Evolutionary conservation across 2,329 filamentous ascomycete species (phyloP).

Genomic region (Paecilomyces dactylethromorphus): DNA sequence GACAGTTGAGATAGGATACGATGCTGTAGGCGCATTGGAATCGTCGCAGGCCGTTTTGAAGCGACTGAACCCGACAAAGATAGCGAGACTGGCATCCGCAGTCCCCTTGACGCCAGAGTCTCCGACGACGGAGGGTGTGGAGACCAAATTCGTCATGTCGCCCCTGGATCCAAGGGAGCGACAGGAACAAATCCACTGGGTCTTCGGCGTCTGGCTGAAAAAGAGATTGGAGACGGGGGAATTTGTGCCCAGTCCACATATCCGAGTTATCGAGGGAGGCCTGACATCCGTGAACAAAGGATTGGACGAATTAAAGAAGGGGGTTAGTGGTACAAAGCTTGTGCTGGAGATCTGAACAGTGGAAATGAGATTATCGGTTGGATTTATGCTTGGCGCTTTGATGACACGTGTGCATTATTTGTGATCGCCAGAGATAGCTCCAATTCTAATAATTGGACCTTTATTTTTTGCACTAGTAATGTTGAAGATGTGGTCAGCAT

Average conservation of each 20-base stretch:
- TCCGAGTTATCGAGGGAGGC: constrained; percentile 13
- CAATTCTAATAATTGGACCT: too few relatives aligned
- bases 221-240: constrained; percentile 12
- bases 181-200: constrained; percentile 8
- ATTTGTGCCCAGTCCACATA: constrained; percentile 15
- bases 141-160: constrained; percentile 7
- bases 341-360: constrained; percentile 10
- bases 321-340: constrained; percentile 16
- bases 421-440: too few relatives aligned
- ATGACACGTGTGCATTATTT: not conserved
- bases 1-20: constrained; percentile 2
- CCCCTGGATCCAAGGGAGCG: constrained; percentile 7
- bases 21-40: not conserved
- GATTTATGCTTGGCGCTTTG: not conserved
- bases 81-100: constrained; percentile 3
- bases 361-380: not conserved
- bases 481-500: too few relatives aligned
- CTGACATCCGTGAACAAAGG: constrained; percentile 10
- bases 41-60: not conserved
- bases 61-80: not conserved
- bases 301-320: constrained; percentile 14
- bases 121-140: not conserved
- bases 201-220: constrained; percentile 14
- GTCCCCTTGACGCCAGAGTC: constrained; percentile 1
- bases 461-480: too few relatives aligned